These are phyloP conservation scores for Daedaleopsis nitida DNA, from an alignment of 768 basidiomycete genomes.

Conservation along the genomic window DNA sequence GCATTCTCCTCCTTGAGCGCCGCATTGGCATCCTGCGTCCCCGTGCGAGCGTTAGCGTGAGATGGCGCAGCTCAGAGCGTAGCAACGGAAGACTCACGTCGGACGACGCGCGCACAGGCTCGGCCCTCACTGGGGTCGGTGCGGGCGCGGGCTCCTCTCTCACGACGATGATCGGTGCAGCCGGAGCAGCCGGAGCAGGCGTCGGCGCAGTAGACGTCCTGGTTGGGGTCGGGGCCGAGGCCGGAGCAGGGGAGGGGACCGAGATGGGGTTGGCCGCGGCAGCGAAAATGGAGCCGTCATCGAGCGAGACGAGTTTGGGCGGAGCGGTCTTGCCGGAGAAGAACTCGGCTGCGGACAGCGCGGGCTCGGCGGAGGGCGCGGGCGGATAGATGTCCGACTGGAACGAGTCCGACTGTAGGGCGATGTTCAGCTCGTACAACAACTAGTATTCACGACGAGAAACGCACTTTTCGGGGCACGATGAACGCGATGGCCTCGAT, in stretches of 20 bases:
- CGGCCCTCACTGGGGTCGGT: slow-evolving; percentile 29
- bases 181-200: slow-evolving; percentile 25
- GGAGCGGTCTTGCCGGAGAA: slow-evolving; percentile 80
- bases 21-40: slow-evolving; percentile 20
- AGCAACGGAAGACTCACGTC: slow-evolving; percentile 15
- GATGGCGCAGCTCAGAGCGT: slow-evolving; percentile 2
- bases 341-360: slow-evolving; percentile 82
- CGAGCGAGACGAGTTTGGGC: slow-evolving; percentile 80
- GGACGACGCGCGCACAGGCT: slow-evolving; percentile 31
- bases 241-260: slow-evolving; percentile 6
- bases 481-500: slow-evolving; percentile 95
- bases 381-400: slow-evolving; percentile 97
- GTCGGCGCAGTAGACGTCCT: slow-evolving; percentile 28
- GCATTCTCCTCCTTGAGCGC: slow-evolving; percentile 59
- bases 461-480: slow-evolving; percentile 81
- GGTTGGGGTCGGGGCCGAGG: slow-evolving; percentile 30
- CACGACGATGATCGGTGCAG: slow-evolving; percentile 22
- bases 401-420: slow-evolving; percentile 82
- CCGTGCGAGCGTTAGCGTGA: not conserved
- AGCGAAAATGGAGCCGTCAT: slow-evolving; percentile 57
- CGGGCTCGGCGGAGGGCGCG: slow-evolving; percentile 79
- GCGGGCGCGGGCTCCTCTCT: slow-evolving; percentile 31
- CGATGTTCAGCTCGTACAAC: not conserved
- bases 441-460: not conserved
- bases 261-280: slow-evolving; percentile 21